These are phyloP conservation scores for Carpinus fangiana DNA, from an alignment of 306 rosid genomes.

Conservation along the genomic window DNA sequence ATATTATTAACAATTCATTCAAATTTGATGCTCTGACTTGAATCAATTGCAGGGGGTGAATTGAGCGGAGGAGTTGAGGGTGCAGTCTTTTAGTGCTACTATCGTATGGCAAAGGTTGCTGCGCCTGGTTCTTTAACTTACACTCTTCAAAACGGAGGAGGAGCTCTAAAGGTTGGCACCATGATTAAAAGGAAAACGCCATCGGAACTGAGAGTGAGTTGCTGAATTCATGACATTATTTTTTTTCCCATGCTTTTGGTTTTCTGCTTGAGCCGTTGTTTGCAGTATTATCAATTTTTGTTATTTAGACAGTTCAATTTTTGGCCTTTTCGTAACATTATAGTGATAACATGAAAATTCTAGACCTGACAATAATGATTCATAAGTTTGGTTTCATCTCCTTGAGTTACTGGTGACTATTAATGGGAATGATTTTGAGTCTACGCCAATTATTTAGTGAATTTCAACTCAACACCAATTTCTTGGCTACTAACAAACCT, in stretches of 20 bases:
- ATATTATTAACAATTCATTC: not conserved
- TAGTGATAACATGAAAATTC: not conserved
- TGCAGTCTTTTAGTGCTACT: not conserved
- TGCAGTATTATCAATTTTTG: not conserved
- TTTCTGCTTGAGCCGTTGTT: not conserved
- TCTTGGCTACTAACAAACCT: not conserved
- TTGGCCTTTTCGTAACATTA: not conserved
- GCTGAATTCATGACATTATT: not conserved
- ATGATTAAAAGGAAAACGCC: conserved; percentile 76
- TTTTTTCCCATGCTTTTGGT: not conserved
- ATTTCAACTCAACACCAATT: not conserved
- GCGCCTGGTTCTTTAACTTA: conserved; percentile 51
- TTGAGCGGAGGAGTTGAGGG: conserved; percentile 13
- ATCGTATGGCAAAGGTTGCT: conserved; percentile 67
- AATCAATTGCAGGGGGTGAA: conserved; percentile 5
- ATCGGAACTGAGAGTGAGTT: conserved; percentile 62
- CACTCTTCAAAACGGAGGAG: conserved; percentile 49
- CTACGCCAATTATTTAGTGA: not conserved
- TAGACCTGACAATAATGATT: not conserved
- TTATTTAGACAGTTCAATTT: not conserved
- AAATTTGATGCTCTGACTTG: not conserved
- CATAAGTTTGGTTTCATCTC: not conserved
- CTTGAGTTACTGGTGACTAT: not conserved
- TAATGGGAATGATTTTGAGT: not conserved
- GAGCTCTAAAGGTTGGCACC: conserved; percentile 41